A percentile compares a stretch with the other conserved stretches of the same genome.
Evolutionary conservation across 352 stramenopile genomes (phyloP).

Genomic region (Phytophthora nicotianae): DNA sequence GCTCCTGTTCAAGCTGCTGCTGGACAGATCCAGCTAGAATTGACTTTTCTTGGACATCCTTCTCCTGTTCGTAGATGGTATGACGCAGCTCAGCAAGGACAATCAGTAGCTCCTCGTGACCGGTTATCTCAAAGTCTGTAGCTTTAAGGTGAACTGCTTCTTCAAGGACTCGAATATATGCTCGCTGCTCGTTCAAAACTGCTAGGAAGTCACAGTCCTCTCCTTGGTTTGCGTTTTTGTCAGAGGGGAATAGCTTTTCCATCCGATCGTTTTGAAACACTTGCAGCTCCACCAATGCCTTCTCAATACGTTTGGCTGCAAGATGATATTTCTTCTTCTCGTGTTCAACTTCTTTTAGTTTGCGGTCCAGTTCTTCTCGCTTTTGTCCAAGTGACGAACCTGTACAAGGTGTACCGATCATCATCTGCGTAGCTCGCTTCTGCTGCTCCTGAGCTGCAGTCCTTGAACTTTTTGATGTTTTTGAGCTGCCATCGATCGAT

Average conservation of each 20-base stretch:
- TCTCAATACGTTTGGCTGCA: slow-evolving; percentile 45
- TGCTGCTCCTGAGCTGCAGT: slow-evolving; percentile 20
- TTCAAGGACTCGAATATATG: slow-evolving; percentile 82
- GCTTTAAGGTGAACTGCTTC: slow-evolving; percentile 78
- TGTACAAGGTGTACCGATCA: slow-evolving; percentile 30
- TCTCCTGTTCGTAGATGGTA: slow-evolving; percentile 78
- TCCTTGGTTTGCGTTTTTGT: slow-evolving; percentile 3
- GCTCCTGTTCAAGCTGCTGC: slow-evolving; percentile 34
- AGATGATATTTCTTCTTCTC: slow-evolving; percentile 49
- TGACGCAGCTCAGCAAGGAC: slow-evolving; percentile 79
- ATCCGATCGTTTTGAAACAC: slow-evolving; percentile 41
- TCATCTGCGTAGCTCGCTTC: slow-evolving; percentile 33
- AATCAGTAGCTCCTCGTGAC: slow-evolving; percentile 77
- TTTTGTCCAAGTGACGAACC: slow-evolving; percentile 36
- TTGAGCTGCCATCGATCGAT: slow-evolving; percentile 16
- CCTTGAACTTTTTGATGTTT: slow-evolving; percentile 1
- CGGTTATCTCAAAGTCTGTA: slow-evolving; percentile 64
- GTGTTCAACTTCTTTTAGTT: slow-evolving; percentile 48
- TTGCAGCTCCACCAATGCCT: slow-evolving; percentile 42
- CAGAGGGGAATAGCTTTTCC: slow-evolving; percentile 12
- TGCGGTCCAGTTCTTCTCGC: slow-evolving; percentile 30
- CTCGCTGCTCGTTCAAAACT: slow-evolving; percentile 47
- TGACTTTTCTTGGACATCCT: slow-evolving; percentile 46
- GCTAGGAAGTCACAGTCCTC: slow-evolving; percentile 11
- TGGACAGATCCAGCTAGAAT: slow-evolving; percentile 9